Evolutionary conservation across 441 rosid species (phyloP), one percentile per base, ranked within the genome.

Genomic region (Geranium incanum): DNA sequence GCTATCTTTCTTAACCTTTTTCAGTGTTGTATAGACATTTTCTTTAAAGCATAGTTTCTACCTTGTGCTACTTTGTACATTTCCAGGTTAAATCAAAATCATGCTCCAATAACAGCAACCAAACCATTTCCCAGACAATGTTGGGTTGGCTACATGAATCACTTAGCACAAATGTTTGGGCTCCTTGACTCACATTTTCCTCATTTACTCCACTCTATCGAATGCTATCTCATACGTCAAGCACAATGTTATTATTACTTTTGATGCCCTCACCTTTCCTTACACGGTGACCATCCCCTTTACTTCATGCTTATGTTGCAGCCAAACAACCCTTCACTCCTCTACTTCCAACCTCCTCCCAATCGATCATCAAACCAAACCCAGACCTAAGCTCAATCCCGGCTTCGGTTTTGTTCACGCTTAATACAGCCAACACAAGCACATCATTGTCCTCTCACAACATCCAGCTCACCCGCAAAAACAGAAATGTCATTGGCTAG

Each of bases 371-470:
- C 33, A 28, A 28, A 28, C 33, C 33, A 28, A 28, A 28, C 33
- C 33, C 33, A 2, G 33, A 28, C 33, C 33, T 28, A 28, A 28
- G 33, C 33, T 28, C 33, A 28, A 28, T 28, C 33, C 33, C 33
- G 33, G 33, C 33, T 28, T 28, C 33, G 33, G 33, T 28, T 28
- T 28, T 28, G 33, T 28, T 2, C 33, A 28, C 33, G 33, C 33
- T 28, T 28, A 28, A 60, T 28, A 60, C 12, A 60, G 21, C 33
- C 55, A 48, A 48, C 55, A 48, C 55, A 60, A 63, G 66, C 66
- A 63, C 6, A 63, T 12, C 66, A 8, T 23, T 63, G 66, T 8
- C 66, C 38, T 63, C 33, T 63, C 66, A 23, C 33, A 11, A n/a
- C 36, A 11, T 63, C 66, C 38, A 63, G 15, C 66, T 62, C 66